These are phyloP conservation scores for Cicer bijugum DNA, from an alignment of 306 rosid species.

Conservation along the genomic window DNA sequence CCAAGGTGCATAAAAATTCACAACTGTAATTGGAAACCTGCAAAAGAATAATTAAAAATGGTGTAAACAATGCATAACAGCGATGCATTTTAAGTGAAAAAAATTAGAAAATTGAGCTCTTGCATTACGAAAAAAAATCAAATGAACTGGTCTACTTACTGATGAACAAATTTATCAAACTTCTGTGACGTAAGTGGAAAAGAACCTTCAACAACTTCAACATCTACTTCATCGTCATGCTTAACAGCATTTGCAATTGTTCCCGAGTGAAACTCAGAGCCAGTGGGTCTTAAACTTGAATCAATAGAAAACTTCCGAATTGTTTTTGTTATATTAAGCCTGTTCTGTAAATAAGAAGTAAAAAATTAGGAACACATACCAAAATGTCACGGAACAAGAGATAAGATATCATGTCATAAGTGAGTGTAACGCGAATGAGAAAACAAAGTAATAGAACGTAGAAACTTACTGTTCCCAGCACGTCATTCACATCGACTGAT, in stretches of 20 bases:
- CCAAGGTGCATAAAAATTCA: slow-evolving; percentile 96
- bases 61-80: slow-evolving; percentile 8
- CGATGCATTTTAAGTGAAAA: slow-evolving; percentile 6
- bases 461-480: slow-evolving; percentile 96
- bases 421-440: slow-evolving; percentile 32
- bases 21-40: slow-evolving; percentile 83
- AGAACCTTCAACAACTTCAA: slow-evolving; percentile 73
- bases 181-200: slow-evolving; percentile 50
- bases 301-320: slow-evolving; percentile 84
- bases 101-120: slow-evolving; percentile 5
- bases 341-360: slow-evolving; percentile 70
- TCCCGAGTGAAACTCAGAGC: slow-evolving; percentile 86
- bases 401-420: slow-evolving; percentile 34
- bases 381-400: slow-evolving; percentile 29
- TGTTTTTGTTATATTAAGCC: slow-evolving; percentile 94
- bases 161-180: slow-evolving; percentile 73
- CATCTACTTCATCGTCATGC: slow-evolving; percentile 87
- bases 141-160: slow-evolving; percentile 61
- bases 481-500: slow-evolving; percentile 85
- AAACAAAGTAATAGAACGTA: slow-evolving; percentile 41
- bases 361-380: slow-evolving; percentile 46
- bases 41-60: slow-evolving; percentile 41
- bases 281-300: slow-evolving; percentile 74
- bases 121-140: slow-evolving; percentile 29
- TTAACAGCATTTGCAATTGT: slow-evolving; percentile 62